Conservation (phyloP, 23 red algal species). For the Cyanidiococcus yangmingshanensis region DNA sequence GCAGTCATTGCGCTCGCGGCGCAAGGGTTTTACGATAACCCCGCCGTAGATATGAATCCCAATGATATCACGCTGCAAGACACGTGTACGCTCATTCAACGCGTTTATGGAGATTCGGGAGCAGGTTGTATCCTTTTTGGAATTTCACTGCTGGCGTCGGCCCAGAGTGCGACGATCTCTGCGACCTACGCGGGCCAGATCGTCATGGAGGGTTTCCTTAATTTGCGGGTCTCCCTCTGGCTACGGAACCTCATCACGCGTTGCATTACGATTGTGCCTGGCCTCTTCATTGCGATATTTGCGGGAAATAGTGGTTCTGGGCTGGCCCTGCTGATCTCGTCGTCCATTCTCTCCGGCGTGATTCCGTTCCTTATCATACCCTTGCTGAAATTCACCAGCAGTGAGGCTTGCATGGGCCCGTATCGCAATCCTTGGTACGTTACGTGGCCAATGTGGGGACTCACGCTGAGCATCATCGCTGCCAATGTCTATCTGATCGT, state of each 20-base stretch:
- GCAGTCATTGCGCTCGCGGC: conserved; percentile 16
- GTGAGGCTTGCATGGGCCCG: conserved; percentile 14
- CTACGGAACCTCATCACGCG: conserved; percentile 18
- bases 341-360: conserved; percentile 22
- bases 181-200: conserved; percentile 26
- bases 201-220: conserved; percentile 26
- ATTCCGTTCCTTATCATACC: conserved; percentile 26
- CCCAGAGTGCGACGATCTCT: conserved; percentile 24
- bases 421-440: conserved; percentile 19
- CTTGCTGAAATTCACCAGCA: conserved; percentile 16
- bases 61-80: conserved; percentile 15
- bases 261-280: conserved; percentile 22
- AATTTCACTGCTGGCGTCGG: conserved; percentile 23
- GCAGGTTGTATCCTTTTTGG: conserved; percentile 24
- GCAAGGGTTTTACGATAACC: conserved; percentile 22
- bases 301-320: conserved; percentile 9
- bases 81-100: conserved; percentile 15
- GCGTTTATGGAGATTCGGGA: conserved; percentile 7
- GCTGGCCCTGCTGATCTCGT: conserved; percentile 16
- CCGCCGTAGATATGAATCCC: conserved; percentile 6
- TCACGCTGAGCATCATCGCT: neutral
- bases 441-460: neutral
- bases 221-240: conserved; percentile 14
- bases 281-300: conserved; percentile 19
- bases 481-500: conserved; percentile 17